These are phyloP conservation scores for Quercus dentata DNA, from an alignment of 306 rosid species.

Conservation along the genomic window DNA sequence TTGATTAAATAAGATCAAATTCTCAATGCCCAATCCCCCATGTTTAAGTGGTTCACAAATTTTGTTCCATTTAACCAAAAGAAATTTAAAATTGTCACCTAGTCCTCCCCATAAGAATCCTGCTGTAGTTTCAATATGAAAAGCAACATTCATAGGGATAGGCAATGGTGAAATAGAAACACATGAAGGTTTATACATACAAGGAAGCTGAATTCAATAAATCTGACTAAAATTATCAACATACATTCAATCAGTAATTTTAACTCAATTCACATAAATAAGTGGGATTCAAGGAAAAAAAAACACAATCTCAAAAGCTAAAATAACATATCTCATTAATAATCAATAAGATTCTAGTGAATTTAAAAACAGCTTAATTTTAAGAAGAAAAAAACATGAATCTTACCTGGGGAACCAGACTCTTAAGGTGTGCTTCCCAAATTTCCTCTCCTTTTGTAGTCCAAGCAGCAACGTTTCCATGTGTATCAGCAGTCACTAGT, in stretches of 20 bases:
- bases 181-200: neutral
- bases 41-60: too few relatives aligned
- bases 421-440: constrained; percentile 89
- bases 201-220: neutral
- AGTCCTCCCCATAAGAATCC: too few relatives aligned
- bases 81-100: too few relatives aligned
- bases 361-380: neutral
- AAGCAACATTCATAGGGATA: too few relatives aligned
- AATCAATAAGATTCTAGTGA: neutral
- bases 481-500: constrained; percentile 80
- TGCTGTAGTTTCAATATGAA: too few relatives aligned
- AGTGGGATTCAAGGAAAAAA: neutral
- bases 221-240: neutral
- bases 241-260: neutral
- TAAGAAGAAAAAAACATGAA: constrained; percentile 7
- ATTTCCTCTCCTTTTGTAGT: constrained; percentile 80
- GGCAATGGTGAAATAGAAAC: too few relatives aligned
- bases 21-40: too few relatives aligned
- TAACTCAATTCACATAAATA: neutral
- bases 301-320: neutral
- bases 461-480: constrained; percentile 99
- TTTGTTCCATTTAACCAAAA: too few relatives aligned
- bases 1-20: too few relatives aligned
- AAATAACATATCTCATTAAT: neutral
- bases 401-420: constrained; percentile 86